A percentile compares a stretch with the other conserved stretches of the same genome.
phyloP scores from a whole-genome alignment of 2,329 filamentous ascomycete species.

The Aspergillus texensis region DNA sequence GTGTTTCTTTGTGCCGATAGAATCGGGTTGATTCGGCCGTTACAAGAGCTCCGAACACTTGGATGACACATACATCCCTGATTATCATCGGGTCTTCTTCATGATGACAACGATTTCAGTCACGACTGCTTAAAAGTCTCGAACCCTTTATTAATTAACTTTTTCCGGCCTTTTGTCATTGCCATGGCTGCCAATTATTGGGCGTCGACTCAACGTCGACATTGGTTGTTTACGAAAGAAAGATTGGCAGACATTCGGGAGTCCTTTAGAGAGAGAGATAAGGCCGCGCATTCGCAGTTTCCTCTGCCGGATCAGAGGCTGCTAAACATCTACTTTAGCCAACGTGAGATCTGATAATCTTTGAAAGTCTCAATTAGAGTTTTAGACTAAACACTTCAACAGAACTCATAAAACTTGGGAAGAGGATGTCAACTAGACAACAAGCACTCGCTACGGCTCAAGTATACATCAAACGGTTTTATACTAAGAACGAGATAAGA shows the following conservation, averaged over 20 bases:
- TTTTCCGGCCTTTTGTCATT: not conserved
- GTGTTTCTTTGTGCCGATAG: not conserved
- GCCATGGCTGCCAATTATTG: slow-evolving; percentile 93
- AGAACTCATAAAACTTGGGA: slow-evolving; percentile 82
- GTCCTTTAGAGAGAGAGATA: slow-evolving; percentile 76
- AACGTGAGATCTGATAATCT: slow-evolving; percentile 61
- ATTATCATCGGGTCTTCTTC: not conserved
- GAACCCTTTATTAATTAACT: not conserved
- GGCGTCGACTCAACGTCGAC: slow-evolving; percentile 86
- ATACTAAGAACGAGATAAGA: slow-evolving; percentile 85
- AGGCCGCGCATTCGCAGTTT: slow-evolving; percentile 73
- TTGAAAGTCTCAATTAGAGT: not conserved
- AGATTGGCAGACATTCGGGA: slow-evolving; percentile 75
- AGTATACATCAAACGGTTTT: slow-evolving; percentile 92
- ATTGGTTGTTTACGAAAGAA: slow-evolving; percentile 88
- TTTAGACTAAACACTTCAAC: slow-evolving; percentile 13
- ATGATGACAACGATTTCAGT: slow-evolving; percentile 15
- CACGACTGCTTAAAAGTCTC: slow-evolving; percentile 4
- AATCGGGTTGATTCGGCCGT: not conserved
- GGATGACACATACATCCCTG: not conserved
- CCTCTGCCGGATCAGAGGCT: slow-evolving; percentile 80
- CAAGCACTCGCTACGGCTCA: slow-evolving; percentile 94
- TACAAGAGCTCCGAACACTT: not conserved
- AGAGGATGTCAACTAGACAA: slow-evolving; percentile 81
- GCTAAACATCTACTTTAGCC: slow-evolving; percentile 88